Evolutionary conservation across 2,329 filamentous ascomycete species (phyloP).

Genomic region (Penicillium sp.): DNA sequence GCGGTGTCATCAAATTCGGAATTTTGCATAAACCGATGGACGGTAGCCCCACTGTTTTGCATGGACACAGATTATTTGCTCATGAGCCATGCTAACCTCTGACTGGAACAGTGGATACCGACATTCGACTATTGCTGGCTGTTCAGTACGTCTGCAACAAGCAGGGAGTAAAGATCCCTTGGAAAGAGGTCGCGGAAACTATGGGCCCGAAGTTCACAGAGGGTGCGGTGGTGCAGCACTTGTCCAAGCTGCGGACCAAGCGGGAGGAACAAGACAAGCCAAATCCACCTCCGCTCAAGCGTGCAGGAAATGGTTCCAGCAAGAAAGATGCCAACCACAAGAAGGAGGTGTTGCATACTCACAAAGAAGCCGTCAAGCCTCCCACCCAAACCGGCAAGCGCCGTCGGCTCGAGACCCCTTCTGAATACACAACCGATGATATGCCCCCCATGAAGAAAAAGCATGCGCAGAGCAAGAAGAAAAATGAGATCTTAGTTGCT

Average conservation of each 20-base stretch:
- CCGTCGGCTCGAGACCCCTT: background rate
- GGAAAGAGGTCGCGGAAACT: constrained; percentile 38
- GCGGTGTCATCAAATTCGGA: background rate
- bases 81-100: constrained; percentile 13
- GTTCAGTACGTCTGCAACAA: constrained; percentile 44
- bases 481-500: background rate
- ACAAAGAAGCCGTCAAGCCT: background rate
- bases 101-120: constrained; percentile 38
- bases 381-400: background rate
- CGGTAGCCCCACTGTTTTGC: background rate
- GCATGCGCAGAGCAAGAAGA: background rate
- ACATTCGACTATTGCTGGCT: constrained; percentile 44
- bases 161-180: constrained; percentile 43
- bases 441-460: background rate
- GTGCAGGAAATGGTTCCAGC: constrained; percentile 15
- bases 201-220: constrained; percentile 45
- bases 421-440: background rate
- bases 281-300: constrained; percentile 43
- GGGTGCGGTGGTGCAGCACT: constrained; percentile 49
- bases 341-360: background rate
- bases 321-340: background rate
- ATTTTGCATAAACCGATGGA: background rate
- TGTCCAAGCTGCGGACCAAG: constrained; percentile 45
- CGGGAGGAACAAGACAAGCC: constrained; percentile 33
- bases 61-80: background rate